Conservation (phyloP, 495 filamentous ascomycete species). For the Lophium mytilinum region DNA sequence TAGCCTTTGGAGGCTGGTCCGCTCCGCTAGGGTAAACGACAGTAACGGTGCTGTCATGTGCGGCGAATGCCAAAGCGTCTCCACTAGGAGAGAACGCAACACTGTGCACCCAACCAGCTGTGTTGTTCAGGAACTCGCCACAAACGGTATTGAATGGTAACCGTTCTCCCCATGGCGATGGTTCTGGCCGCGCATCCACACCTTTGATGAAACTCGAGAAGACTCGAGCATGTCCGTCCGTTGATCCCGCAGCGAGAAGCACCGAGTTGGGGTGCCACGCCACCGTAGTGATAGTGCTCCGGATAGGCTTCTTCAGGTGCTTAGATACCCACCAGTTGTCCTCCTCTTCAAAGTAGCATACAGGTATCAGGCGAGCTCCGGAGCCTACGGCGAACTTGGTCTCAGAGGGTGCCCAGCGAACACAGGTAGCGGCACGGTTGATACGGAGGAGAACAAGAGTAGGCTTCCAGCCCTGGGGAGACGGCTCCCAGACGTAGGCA, state of each 20-base stretch:
- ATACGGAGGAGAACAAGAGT: slow-evolving; percentile 95
- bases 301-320: slow-evolving; percentile 96
- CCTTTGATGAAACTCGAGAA: slow-evolving; percentile 96
- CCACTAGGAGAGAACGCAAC: slow-evolving; percentile 87
- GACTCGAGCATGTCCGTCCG: slow-evolving; percentile 94
- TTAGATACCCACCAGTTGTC: slow-evolving; percentile 99
- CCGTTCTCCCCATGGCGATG: slow-evolving; percentile 86
- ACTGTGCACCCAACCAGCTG: slow-evolving; percentile 91
- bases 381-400: slow-evolving; percentile 96
- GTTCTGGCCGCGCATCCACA: slow-evolving; percentile 76
- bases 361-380: slow-evolving; percentile 88
- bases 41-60: slow-evolving; percentile 92
- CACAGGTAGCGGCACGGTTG: slow-evolving; percentile 92
- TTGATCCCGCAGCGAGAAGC: slow-evolving; percentile 84
- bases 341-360: slow-evolving; percentile 98
- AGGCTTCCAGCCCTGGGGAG: slow-evolving; percentile 85
- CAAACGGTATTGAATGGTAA: slow-evolving; percentile 97
- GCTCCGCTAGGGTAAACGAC: slow-evolving; percentile 90
- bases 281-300: slow-evolving; percentile 87
- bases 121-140: slow-evolving; percentile 90
- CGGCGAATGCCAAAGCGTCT: slow-evolving; percentile 80
- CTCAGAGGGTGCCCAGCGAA: slow-evolving; percentile 95
- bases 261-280: slow-evolving; percentile 97
- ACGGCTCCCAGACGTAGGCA: slow-evolving; percentile 94
- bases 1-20: slow-evolving; percentile 80